These are phyloP conservation scores for Nymphaea thermarum DNA, from an alignment of 164 flowering plant genomes.

Conservation along the genomic window DNA sequence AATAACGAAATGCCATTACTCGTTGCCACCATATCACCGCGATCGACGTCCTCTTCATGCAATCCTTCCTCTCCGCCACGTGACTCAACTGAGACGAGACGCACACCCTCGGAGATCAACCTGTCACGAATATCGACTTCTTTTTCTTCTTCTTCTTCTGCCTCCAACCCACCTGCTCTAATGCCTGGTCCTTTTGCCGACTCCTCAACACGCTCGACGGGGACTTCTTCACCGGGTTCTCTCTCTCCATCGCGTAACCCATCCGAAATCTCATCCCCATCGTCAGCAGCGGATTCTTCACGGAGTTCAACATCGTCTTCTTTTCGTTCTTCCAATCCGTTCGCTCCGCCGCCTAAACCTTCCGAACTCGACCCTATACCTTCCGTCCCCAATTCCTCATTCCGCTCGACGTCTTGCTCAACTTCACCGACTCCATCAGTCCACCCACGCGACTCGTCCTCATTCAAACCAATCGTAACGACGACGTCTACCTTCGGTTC, in stretches of 20 bases:
- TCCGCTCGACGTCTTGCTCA: neutral
- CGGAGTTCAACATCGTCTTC: neutral
- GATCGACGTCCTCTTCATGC: too few species aligned
- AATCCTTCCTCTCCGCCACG: too few species aligned
- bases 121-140: too few species aligned
- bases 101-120: too few species aligned
- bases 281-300: neutral
- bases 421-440: neutral
- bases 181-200: too few species aligned
- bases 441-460: neutral
- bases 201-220: neutral
- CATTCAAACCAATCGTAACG: neutral
- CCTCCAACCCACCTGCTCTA: too few species aligned
- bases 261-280: neutral
- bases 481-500: neutral
- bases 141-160: too few species aligned
- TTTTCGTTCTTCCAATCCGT: neutral
- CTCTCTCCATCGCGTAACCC: neutral
- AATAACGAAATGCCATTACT: neutral
- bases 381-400: neutral
- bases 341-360: neutral
- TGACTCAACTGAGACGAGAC: too few species aligned
- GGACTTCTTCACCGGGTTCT: neutral
- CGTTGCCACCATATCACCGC: neutral
- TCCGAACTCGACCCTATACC: neutral